Evolutionary conservation across 352 stramenopile species (phyloP).

Genomic region (Peronospora tabacina): DNA sequence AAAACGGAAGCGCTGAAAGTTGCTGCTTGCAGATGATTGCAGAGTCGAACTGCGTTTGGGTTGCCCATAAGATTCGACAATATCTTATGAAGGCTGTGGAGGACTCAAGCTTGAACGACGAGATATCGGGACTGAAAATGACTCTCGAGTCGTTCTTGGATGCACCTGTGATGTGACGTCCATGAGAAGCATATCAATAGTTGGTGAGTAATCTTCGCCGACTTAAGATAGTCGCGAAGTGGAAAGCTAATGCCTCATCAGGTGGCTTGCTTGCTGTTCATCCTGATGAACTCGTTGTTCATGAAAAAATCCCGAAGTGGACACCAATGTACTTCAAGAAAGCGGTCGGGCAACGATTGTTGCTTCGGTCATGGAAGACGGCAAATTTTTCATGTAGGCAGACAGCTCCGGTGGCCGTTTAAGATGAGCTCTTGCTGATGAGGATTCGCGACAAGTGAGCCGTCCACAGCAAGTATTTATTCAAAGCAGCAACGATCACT

Average conservation of each 20-base stretch:
- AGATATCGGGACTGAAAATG: slow-evolving; percentile 15
- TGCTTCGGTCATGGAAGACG: slow-evolving; percentile 31
- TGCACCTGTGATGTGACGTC: background rate
- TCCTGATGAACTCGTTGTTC: slow-evolving; percentile 14
- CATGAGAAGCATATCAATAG: slow-evolving; percentile 27
- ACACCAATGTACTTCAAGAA: slow-evolving; percentile 29
- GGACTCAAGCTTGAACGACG: slow-evolving; percentile 18
- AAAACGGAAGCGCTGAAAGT: no score
- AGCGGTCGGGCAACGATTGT: slow-evolving; percentile 51
- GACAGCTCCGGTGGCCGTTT: no score
- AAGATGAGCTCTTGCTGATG: no score
- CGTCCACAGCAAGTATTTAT: slow-evolving; percentile 36
- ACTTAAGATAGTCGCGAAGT: slow-evolving; percentile 5
- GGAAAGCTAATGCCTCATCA: slow-evolving; percentile 1
- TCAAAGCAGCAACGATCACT: no score
- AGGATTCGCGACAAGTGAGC: slow-evolving; percentile 31
- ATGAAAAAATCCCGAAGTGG: slow-evolving; percentile 3
- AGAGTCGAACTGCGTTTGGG: no score
- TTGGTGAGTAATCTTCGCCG: slow-evolving; percentile 42
- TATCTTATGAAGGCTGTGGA: no score
- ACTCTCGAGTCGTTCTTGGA: background rate
- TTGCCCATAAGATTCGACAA: no score
- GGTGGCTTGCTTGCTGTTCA: slow-evolving; percentile 9
- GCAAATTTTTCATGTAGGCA: no score
- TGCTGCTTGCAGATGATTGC: no score